Base-by-base conservation (phyloP, 352 stramenopile genomes). In the Peronospora farinosa region DNA sequence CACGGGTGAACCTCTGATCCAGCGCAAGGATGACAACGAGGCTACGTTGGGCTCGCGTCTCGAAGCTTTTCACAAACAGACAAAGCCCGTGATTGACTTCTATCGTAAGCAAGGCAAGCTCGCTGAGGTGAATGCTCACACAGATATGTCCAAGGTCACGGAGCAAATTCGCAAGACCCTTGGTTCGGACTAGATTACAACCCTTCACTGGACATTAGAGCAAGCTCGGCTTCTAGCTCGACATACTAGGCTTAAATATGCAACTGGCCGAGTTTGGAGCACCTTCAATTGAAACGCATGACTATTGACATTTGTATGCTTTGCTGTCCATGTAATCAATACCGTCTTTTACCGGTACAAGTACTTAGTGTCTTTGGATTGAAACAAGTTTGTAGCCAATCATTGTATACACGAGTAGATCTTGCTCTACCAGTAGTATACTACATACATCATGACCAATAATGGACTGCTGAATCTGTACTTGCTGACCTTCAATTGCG, bases 21-120 rank as follows among this genome's bases (percentile, higher is more conserved):
- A 98, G 74, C 85, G 96, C 63, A 95, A 95, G 62, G 96, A 99
- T 78, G 96, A 99, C 78, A 98, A 96, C 49, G 87, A 96, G 17
- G 73, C 76, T 32, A 97, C 91, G 40, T 69, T 98, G 25, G 72
- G 81, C 36, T 95, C 88, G 57, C 84, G 96, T 68, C 85, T 99
- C 47, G 47, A 86, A 38, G 78, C 88, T 36, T 99, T 98, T 72
- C 95, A 98, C 83, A 88, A 95, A 64, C 92, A 98, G 78, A 99
- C 96, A 40, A 78, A 97, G 57, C 95, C 96, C 5, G 96, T 99
- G 47, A 91, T 99, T 53, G 80, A 90, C 59, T 93, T 87, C 44
- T 93, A 93, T 72, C 76, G 76, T 61, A 65, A 79, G 57, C 73
- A 93, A 67, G 82, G 79, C 61, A 93, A 93, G 70, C 67, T 93